Percentiles rank a stretch among this genome's conserved stretches.
Evolutionary conservation across 176 grass and related monocot species (phyloP).

Genomic region (Musa troglodytarum): DNA sequence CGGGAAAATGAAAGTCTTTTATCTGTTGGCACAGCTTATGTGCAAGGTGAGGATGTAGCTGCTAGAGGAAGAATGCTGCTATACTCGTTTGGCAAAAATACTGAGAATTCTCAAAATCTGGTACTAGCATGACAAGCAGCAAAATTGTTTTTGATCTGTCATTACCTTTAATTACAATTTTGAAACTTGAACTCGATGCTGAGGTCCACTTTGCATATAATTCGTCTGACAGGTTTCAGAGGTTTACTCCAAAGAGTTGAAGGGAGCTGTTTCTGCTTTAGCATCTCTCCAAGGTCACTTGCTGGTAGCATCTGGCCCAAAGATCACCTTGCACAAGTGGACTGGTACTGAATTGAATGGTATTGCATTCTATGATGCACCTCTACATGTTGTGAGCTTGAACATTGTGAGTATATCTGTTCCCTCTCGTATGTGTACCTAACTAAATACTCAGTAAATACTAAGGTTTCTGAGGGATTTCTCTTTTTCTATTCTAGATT

Average conservation of each 20-base stretch:
- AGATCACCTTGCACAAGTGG: conserved; percentile 95
- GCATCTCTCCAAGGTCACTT: conserved; percentile 96
- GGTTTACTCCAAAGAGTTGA: conserved; percentile 87
- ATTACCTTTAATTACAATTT: neutral
- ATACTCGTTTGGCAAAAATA: conserved; percentile 56
- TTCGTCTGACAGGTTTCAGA: conserved; percentile 48
- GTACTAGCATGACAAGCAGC: conserved; percentile 22
- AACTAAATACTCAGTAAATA: neutral
- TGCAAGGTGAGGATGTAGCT: conserved; percentile 93
- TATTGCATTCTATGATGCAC: conserved; percentile 93
- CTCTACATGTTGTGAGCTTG: conserved; percentile 94
- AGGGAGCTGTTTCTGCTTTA: conserved; percentile 88
- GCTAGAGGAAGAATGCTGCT: conserved; percentile 78
- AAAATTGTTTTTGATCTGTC: neutral
- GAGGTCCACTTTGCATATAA: neutral
- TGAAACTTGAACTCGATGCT: neutral
- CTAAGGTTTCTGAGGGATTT: neutral
- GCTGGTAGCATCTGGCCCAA: conserved; percentile 84
- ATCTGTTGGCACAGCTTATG: conserved; percentile 83
- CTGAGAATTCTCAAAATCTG: conserved; percentile 74
- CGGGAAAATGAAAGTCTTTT: conserved; percentile 91
- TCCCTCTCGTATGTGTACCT: conserved; percentile 17
- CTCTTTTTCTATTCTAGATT: too few species aligned
- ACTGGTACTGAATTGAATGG: conserved; percentile 83
- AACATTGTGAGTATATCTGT: conserved; percentile 71